Evolutionary conservation across 2,329 filamentous ascomycete genomes (phyloP).

Genomic region (Arthrobotrys conoides): DNA sequence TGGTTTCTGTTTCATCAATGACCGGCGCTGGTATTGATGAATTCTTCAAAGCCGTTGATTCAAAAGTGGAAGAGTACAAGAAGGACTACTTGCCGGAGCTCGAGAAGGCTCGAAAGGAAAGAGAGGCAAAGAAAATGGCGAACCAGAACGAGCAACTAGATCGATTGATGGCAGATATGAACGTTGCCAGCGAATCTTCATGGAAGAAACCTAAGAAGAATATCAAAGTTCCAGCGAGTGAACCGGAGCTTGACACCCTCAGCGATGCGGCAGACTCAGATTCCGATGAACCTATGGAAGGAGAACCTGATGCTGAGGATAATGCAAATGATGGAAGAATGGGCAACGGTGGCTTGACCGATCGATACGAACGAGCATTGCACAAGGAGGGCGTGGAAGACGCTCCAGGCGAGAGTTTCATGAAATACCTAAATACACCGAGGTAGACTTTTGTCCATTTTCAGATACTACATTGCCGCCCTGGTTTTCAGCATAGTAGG

Average conservation of each 20-base stretch:
- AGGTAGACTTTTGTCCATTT: constrained; percentile 27
- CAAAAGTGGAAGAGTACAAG: constrained; percentile 89
- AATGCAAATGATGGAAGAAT: constrained; percentile 54
- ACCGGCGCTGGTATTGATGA: constrained; percentile 91
- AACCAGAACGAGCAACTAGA: constrained; percentile 84
- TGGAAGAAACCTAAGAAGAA: constrained; percentile 64
- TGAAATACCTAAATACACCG: constrained; percentile 63
- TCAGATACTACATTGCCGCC: neutral
- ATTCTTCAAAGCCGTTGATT: constrained; percentile 89
- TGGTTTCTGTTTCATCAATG: constrained; percentile 94
- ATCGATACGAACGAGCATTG: constrained; percentile 62
- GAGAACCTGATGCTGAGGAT: constrained; percentile 62
- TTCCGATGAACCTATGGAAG: constrained; percentile 62
- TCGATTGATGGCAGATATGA: constrained; percentile 96
- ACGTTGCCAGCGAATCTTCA: constrained; percentile 69
- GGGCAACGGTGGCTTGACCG: constrained; percentile 61
- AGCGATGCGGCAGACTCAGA: constrained; percentile 63
- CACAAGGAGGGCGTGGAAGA: constrained; percentile 58
- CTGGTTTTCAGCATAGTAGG: constrained; percentile 31
- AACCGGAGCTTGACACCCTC: constrained; percentile 61
- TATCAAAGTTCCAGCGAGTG: constrained; percentile 57
- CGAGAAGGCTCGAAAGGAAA: constrained; percentile 80
- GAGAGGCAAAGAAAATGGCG: constrained; percentile 79
- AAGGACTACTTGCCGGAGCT: constrained; percentile 93
- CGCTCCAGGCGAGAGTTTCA: constrained; percentile 62